Percentiles rank a stretch among this genome's conserved stretches.
Conservation (phyloP, 2,329 filamentous ascomycete species). For the Ophiostoma pallidulum region DNA sequence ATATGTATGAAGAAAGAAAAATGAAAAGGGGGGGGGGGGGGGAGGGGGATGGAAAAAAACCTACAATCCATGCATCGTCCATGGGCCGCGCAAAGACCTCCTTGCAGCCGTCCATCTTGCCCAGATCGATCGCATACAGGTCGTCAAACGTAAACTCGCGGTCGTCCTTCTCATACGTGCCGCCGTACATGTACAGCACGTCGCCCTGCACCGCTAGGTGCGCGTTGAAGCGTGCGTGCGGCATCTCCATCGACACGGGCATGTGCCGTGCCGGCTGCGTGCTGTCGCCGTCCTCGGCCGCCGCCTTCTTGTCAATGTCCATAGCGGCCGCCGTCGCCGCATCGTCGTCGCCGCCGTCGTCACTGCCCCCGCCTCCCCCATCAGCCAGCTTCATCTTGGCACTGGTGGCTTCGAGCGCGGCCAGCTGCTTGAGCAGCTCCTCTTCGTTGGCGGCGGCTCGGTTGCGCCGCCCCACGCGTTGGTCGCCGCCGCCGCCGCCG, state of each 20-base stretch:
- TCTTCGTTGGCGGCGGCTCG: constrained; percentile 85
- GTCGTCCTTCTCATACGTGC: constrained; percentile 91
- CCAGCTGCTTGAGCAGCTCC: constrained; percentile 77
- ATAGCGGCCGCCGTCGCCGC: constrained; percentile 40
- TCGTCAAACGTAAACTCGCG: constrained; percentile 95
- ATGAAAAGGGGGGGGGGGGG: too few relatives aligned
- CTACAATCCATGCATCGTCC: constrained; percentile 66
- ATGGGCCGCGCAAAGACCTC: constrained; percentile 81
- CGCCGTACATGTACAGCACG: constrained; percentile 85
- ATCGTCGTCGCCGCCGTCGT: constrained; percentile 52
- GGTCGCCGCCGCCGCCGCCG: constrained; percentile 29
- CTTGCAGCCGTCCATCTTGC: constrained; percentile 87
- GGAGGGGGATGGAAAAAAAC: constrained; percentile 16
- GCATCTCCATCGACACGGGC: constrained; percentile 68
- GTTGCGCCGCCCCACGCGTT: constrained; percentile 51
- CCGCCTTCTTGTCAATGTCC: constrained; percentile 41
- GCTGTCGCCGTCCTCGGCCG: constrained; percentile 42
- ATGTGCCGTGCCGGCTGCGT: constrained; percentile 52
- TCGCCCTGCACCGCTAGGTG: constrained; percentile 88
- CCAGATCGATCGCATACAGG: constrained; percentile 85
- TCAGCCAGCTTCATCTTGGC: constrained; percentile 8
- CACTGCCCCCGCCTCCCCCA: not conserved
- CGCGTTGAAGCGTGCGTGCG: constrained; percentile 84
- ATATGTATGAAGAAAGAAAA: constrained; percentile 22
- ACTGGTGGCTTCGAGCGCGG: constrained; percentile 58